Evolutionary conservation across 2,329 filamentous ascomycete species (phyloP), one percentile per base, ranked within the genome.

Genomic region (Sporothrix pseudoabietina): DNA sequence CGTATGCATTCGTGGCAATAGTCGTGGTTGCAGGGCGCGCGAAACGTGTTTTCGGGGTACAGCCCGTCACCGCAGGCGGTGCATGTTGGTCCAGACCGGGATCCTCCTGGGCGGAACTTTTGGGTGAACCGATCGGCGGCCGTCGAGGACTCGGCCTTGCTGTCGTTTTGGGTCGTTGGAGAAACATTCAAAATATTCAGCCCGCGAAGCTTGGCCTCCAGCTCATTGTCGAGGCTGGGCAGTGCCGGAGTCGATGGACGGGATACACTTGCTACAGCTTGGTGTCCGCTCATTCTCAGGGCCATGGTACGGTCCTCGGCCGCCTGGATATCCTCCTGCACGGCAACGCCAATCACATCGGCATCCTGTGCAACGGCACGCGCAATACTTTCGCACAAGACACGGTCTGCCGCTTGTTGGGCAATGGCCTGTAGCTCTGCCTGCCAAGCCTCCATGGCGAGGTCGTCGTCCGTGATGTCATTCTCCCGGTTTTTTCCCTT

Each of bases 1-100:
- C 76, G 76, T 0, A 90, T 75, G 76, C 88, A 90, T 0, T 75
- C 75, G 0, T 78, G 77, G 76, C 88, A 90, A 78, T 89, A 90
- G 2, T 82, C 76, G 75, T 90, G 86, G 0, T 78, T 10, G 78
- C 87, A 82, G 32, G 83, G 79, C 14, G 71, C 77, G 10, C 57
- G 72, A 0, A 47, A 30, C 5, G 76, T 39, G 3, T 75, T 61
- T 16, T 7, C 54, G 14, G 9, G 10, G 10, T 32, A 22, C 4
- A 47, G 44, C 0, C 32, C 4, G 1, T 78, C 66, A 19, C 44
- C 35, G 32, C 68, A 57, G 49, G 68, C 68, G 30, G 57, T 57
- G 68, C 68, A 69, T 9, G 10, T 30, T 30, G 5, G 26, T 1
- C 12, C 8, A 10, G 52, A 3, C 9, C 22, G 26, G 52, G 30